Evolutionary conservation across 78 protist species (phyloP).

Genomic region (Dictyostelium brefeldianum): DNA sequence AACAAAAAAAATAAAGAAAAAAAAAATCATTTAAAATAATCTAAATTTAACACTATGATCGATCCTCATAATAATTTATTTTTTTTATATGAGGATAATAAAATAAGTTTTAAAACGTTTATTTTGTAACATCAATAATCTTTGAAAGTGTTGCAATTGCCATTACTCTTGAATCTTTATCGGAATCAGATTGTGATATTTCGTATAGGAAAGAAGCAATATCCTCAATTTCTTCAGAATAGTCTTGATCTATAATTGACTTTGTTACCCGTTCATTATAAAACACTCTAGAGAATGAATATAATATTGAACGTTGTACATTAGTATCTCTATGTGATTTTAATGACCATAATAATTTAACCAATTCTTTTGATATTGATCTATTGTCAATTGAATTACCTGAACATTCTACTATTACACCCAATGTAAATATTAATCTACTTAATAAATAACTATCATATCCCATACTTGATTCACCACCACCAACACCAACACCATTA

Average conservation of each 20-base stretch:
- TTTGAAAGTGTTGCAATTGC: slow-evolving; percentile 30
- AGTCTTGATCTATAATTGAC: slow-evolving; percentile 27
- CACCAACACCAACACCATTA: not conserved
- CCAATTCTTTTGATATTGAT: slow-evolving; percentile 30
- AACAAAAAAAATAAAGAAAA: too few species aligned
- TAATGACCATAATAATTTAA: slow-evolving; percentile 26
- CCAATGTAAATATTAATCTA: slow-evolving; percentile 32
- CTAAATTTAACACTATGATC: too few species aligned
- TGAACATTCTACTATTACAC: slow-evolving; percentile 61
- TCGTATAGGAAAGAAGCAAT: not conserved
- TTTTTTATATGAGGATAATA: too few species aligned
- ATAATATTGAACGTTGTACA: slow-evolving; percentile 37
- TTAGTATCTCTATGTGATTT: slow-evolving; percentile 31
- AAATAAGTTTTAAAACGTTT: too few species aligned
- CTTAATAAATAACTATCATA: slow-evolving; percentile 24
- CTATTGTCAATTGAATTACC: slow-evolving; percentile 22
- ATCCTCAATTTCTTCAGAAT: slow-evolving; percentile 61
- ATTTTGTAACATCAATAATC: not conserved
- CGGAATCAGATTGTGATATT: slow-evolving; percentile 54
- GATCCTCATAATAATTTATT: too few species aligned
- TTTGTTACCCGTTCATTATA: not conserved
- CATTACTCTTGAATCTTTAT: slow-evolving; percentile 73
- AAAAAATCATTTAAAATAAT: too few species aligned
- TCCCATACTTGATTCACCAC: slow-evolving; percentile 15
- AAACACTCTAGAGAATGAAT: slow-evolving; percentile 46